Base-by-base conservation (phyloP, 441 rosid genomes). In the Francoa sonchifolia region DNA sequence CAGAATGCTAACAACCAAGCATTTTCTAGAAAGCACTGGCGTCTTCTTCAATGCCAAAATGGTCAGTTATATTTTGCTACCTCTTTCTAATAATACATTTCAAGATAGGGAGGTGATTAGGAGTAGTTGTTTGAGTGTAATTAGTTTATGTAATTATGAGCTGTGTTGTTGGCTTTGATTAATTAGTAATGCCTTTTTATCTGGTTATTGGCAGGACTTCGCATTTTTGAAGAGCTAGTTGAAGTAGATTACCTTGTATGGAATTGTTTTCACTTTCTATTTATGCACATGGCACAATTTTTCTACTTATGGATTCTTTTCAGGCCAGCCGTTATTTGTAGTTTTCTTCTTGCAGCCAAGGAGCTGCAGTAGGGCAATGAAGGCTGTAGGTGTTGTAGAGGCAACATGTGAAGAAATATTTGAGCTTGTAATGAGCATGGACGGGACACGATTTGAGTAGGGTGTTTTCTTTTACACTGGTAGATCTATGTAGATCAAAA, bases 331-430 rank as follows among this genome's bases (percentile, higher is more conserved):
- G 48, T 56, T 18, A 50, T 56, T 42, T 40, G 35, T 33, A 54
- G 22, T 57, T 52, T 53, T 67, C 55, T 35, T 47, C 47, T 33
- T 73, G 62, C 69, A 88, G 99, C 97, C 99, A 51, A 88, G 99
- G 71, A 93, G 99, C 81, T 88, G 97, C 69, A 93, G 94, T 70
- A 74, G 87, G 65, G 99, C 99, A 58, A 93, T 93, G 97, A 93
- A 82, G 64, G 99, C 97, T 65, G 99, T 82, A 19, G 99, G 99
- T 44, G 97, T 84, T 33, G 93, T 93, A 58, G 97, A 93, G 61
- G 97, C 97, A 43, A 69, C 83, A 33, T 93, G 97, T 66, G 99
- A 88, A 65, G 94, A 93, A 65, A 82, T 93, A 71, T 93, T 93
- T 67, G 84, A 77, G 68, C 96, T 84, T 69, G 66, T 93, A 50